Conservation (phyloP, 2,329 filamentous ascomycete genomes). For the Pseudogymnoascus destructans region DNA sequence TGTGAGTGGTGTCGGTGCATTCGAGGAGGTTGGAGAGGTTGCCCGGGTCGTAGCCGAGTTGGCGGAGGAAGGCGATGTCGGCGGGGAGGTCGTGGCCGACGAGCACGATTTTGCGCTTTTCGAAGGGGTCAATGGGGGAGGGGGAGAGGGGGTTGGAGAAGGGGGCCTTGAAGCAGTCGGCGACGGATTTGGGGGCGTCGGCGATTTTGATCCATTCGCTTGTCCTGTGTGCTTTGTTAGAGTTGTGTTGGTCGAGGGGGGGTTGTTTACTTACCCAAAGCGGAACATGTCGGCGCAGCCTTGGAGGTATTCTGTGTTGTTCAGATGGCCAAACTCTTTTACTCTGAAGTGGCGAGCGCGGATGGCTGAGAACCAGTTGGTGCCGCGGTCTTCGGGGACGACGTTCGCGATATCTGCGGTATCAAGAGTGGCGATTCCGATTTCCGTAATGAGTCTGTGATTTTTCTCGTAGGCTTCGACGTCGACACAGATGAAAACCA, state of each 20-base stretch:
- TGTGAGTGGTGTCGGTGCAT: slow-evolving; percentile 55
- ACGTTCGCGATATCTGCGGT: slow-evolving; percentile 41
- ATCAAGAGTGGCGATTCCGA: slow-evolving; percentile 74
- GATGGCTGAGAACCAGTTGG: slow-evolving; percentile 56
- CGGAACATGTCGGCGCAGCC: slow-evolving; percentile 64
- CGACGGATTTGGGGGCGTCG: slow-evolving; percentile 34
- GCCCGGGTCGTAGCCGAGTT: slow-evolving; percentile 49
- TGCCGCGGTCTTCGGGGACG: slow-evolving; percentile 46
- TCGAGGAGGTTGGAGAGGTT: slow-evolving; percentile 45
- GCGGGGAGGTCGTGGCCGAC: slow-evolving; percentile 60
- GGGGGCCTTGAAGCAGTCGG: slow-evolving; percentile 42
- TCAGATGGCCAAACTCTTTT: slow-evolving; percentile 49
- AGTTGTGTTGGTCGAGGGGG: slow-evolving; percentile 5
- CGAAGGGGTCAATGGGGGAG: not conserved
- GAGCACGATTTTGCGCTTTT: slow-evolving; percentile 50
- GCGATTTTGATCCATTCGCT: slow-evolving; percentile 40
- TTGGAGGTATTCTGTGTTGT: slow-evolving; percentile 54
- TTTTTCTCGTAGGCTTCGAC: slow-evolving; percentile 66
- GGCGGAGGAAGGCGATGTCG: slow-evolving; percentile 56
- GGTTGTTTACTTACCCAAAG: slow-evolving; percentile 50
- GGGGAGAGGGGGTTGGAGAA: slow-evolving; percentile 30
- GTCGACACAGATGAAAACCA: slow-evolving; percentile 68
- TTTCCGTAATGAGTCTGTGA: slow-evolving; percentile 60
- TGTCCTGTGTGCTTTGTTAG: slow-evolving; percentile 25
- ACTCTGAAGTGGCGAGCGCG: slow-evolving; percentile 65